Percentiles rank a stretch among this genome's conserved stretches.
Conservation (phyloP, 208 protist species). For the Kentomonas sorsogonicus region DNA sequence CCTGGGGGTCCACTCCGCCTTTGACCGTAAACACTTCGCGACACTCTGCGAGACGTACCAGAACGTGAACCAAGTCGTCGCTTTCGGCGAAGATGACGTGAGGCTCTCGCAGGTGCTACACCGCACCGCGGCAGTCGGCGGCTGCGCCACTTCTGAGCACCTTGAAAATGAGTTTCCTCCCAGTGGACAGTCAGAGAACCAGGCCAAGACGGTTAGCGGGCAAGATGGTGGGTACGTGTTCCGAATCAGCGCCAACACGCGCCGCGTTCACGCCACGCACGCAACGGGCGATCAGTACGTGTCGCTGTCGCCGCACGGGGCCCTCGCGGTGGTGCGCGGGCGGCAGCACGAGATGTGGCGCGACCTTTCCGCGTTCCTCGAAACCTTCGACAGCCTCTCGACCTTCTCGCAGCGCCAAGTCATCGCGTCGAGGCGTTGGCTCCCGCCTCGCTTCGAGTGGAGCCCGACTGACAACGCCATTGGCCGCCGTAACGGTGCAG, state of each 20-base stretch:
- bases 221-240: no score
- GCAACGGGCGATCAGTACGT: conserved; percentile 17
- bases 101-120: conserved; percentile 14
- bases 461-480: no score
- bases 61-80: conserved; percentile 13
- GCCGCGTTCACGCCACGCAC: conserved; percentile 54
- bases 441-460: conserved; percentile 19
- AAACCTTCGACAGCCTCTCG: conserved; percentile 20
- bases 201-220: no score
- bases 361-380: conserved; percentile 52
- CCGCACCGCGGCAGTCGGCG: not conserved
- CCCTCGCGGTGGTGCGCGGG: conserved; percentile 26
- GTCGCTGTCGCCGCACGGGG: conserved; percentile 43
- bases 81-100: conserved; percentile 3
- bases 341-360: conserved; percentile 38
- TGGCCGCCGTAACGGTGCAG: no score
- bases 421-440: conserved; percentile 20
- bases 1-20: conserved; percentile 47
- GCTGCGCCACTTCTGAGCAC: not conserved
- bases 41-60: conserved; percentile 32
- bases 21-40: conserved; percentile 61
- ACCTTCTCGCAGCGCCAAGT: conserved; percentile 34
- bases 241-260: conserved; percentile 57
- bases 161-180: not conserved
- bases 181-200: not conserved